A percentile compares a stretch with the other conserved stretches of the same genome.
These are phyloP conservation scores for Fusarium sp. DNA, from an alignment of 2,329 filamentous ascomycete species.

Conservation along the genomic window DNA sequence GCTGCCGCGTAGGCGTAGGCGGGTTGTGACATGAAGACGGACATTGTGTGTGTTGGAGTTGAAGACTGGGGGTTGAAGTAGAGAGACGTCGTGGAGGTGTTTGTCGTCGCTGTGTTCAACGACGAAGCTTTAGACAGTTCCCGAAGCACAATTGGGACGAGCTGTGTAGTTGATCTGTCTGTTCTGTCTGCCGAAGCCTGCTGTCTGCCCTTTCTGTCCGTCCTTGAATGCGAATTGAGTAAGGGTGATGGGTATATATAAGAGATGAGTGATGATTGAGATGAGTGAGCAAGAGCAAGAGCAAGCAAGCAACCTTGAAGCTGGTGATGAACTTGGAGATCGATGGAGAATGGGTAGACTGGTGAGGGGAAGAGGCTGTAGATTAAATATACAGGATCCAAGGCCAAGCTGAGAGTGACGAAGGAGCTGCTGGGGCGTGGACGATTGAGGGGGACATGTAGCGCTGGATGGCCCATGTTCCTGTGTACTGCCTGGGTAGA, in stretches of 20 bases:
- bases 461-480: conserved; percentile 13
- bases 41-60: conserved; percentile 45
- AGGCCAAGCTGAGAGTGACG: conserved; percentile 34
- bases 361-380: conserved; percentile 47
- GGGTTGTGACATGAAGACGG: conserved; percentile 52
- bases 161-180: conserved; percentile 8
- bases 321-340: conserved; percentile 37
- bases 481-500: background rate
- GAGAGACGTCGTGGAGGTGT: conserved; percentile 9
- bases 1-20: conserved; percentile 49
- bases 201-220: conserved; percentile 25
- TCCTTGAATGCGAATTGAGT: conserved; percentile 28
- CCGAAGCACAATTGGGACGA: conserved; percentile 14
- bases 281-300: conserved; percentile 18
- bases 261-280: conserved; percentile 8
- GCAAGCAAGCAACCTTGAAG: conserved; percentile 27
- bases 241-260: conserved; percentile 22
- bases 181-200: conserved; percentile 19
- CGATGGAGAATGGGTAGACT: conserved; percentile 32
- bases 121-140: conserved; percentile 31
- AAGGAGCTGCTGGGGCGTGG: conserved; percentile 19
- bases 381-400: conserved; percentile 46
- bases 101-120: conserved; percentile 24
- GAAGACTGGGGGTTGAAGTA: conserved; percentile 14
- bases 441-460: conserved; percentile 19